phyloP scores from a whole-genome alignment of 768 basidiomycete species.

The Rhodotorula paludigena region DNA sequence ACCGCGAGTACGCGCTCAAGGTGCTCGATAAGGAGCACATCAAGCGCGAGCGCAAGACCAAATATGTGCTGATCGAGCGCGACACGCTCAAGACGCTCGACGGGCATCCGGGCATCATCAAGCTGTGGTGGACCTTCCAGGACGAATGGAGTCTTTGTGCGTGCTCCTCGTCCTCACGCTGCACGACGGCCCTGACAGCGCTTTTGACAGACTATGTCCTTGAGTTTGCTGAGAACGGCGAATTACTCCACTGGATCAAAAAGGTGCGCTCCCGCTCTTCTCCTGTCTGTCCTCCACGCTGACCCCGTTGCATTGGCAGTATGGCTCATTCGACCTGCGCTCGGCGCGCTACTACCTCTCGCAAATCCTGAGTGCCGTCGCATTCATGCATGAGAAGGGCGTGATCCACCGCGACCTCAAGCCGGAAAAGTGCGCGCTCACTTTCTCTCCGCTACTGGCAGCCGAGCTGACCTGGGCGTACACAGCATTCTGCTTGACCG shows the following conservation, averaged over 20 bases:
- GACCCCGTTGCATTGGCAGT: constrained; percentile 32
- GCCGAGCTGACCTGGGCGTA: too few relatives aligned
- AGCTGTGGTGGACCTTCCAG: constrained; percentile 76
- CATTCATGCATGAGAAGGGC: constrained; percentile 83
- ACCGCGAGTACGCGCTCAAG: constrained; percentile 69
- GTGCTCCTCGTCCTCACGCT: constrained; percentile 45
- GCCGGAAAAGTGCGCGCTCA: constrained; percentile 49
- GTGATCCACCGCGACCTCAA: constrained; percentile 72
- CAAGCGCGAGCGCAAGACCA: constrained; percentile 66
- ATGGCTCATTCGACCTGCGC: constrained; percentile 77
- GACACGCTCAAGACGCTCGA: constrained; percentile 57
- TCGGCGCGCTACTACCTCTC: constrained; percentile 82
- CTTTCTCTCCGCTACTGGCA: neutral
- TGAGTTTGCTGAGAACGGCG: constrained; percentile 51
- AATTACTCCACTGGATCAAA: constrained; percentile 49
- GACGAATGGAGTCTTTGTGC: constrained; percentile 76
- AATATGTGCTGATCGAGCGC: constrained; percentile 73
- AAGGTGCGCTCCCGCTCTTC: constrained; percentile 40
- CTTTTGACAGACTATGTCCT: constrained; percentile 49
- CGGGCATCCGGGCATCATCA: constrained; percentile 74
- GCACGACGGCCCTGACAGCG: neutral
- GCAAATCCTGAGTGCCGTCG: constrained; percentile 79
- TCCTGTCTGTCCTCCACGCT: neutral
- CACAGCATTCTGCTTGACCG: constrained; percentile 82
- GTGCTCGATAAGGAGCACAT: constrained; percentile 79